Conservation (phyloP, 805 yeast species). For the Yamadazyma phyllophila region DNA sequence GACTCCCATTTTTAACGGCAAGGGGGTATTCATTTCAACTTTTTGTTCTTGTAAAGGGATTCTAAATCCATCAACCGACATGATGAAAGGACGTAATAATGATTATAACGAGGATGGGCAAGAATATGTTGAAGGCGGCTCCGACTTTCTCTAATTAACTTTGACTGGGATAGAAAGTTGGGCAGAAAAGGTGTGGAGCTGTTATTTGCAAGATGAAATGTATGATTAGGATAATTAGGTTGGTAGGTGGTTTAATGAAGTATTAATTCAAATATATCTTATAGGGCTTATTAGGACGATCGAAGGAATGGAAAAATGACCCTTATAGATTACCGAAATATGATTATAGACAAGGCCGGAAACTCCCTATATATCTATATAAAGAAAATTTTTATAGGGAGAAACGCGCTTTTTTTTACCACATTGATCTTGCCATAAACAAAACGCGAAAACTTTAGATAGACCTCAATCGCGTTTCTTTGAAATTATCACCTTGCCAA, state of each 20-base stretch:
- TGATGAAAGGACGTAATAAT: neutral
- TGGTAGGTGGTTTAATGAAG: no score
- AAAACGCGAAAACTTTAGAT: conserved; percentile 1
- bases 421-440: conserved; percentile 6
- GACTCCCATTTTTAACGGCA: conserved; percentile 8
- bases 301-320: neutral
- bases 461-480: conserved; percentile 3
- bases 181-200: neutral
- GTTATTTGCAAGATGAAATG: no score
- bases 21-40: conserved; percentile 13
- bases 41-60: conserved; percentile 17
- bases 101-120: neutral
- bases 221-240: no score
- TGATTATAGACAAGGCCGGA: neutral
- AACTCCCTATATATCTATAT: conserved; percentile 5
- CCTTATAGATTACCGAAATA: neutral
- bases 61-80: conserved; percentile 14
- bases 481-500: conserved; percentile 4
- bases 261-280: no score
- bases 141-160: no score
- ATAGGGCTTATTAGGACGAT: no score
- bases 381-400: conserved; percentile 5
- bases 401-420: conserved; percentile 6
- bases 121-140: neutral
- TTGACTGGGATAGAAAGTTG: neutral